Evolutionary conservation across 345 rosid species (phyloP), one percentile per base, ranked within the genome.

Genomic region (Salix purpurea): DNA sequence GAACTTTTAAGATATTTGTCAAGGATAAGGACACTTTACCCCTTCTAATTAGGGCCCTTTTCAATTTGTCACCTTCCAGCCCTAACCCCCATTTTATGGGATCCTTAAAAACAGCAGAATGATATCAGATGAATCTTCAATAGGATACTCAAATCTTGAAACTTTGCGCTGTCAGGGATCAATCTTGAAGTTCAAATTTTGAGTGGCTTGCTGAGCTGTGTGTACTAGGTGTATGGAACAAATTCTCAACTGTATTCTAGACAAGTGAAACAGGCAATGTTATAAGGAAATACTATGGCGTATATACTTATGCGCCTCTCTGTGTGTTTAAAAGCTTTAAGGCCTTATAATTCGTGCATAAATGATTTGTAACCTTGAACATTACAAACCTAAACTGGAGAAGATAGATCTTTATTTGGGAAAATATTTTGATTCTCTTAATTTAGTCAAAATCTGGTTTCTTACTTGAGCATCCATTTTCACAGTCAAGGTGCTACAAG

Each of bases 401-500:
- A 65, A 65, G 40, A 26, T 65, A 28, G 23, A 65, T 18, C 39
- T 6, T 32, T 30, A 30, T 32, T 32, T 9, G 14, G 14, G 1
- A 23, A 58, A 56, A 56, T 21, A 56, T 56, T 1, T n/a, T 12
- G 11, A n/a, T 56, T 56, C 62, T 56, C 1, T 56, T 56, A n/a
- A 26, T 56, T 56, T 0, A 56, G 10, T 56, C 28, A 56, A n/a
- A 58, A 32, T 39, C 19, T 4, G 16, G 36, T 19, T 67, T 24
- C 32, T 77, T 69, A 73, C 58, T 46, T 21, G 6, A 11, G 46
- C 50, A 30, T 67, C 61, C 0, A 74, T 86, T 81, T 71, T 77
- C 82, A 69, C 89, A 96, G 99, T 90, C 73, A 82, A 87, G 79
- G 97, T 90, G 74, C 97, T 96, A 78, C 81, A 77, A 75, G 92